Evolutionary conservation across 306 rosid species (phyloP), one percentile per base, ranked within the genome.

Genomic region (Prunus campanulata): DNA sequence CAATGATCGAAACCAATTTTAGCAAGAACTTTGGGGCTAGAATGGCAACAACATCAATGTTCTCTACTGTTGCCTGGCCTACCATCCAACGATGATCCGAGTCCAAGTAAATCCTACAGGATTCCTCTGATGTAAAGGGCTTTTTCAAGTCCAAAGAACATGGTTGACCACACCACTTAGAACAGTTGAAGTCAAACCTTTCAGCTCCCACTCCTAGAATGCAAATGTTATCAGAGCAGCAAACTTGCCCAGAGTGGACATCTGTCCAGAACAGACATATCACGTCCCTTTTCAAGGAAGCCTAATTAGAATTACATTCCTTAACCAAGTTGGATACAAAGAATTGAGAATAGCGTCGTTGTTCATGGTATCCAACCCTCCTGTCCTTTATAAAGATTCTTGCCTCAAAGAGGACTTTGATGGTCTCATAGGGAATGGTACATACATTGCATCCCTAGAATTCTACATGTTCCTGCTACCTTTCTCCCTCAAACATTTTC

Each of bases 161-260:
- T 30, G 68, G 68, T 63, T 63, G 68, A 29, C 66, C 68, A 30
- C 18, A 62, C 47, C 68, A 63, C 68, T 63, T 16, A 15, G 22
- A 16, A 9, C 46, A 29, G 18, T 63, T 63, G 68, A 63, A 29
- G 8, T 24, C 20, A 63, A 63, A 30, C 44, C 39, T 63, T 63
- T 32, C 6, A 63, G 46, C 47, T 44, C 46, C 44, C n/a, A 29
- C 68, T 16, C 47, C 47, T 32, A 63, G 22, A 63, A 63, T 63
- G 68, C 20, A 9, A 63, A 63, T 8, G 46, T 63, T 8, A 30
- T 6, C 66, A 25, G 66, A 61, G 66, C 66, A 61, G 19, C 15
- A 61, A 61, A 27, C 66, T 61, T 61, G 15, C 39, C 47, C 47
- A 30, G 24, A 30, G 68, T 63, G 66, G n/a, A 25, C 32, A 25